Percentiles rank a stretch among this genome's conserved stretches.
These are phyloP conservation scores for Rosa hybrid DNA, from an alignment of 331 rosid species.

Conservation along the genomic window DNA sequence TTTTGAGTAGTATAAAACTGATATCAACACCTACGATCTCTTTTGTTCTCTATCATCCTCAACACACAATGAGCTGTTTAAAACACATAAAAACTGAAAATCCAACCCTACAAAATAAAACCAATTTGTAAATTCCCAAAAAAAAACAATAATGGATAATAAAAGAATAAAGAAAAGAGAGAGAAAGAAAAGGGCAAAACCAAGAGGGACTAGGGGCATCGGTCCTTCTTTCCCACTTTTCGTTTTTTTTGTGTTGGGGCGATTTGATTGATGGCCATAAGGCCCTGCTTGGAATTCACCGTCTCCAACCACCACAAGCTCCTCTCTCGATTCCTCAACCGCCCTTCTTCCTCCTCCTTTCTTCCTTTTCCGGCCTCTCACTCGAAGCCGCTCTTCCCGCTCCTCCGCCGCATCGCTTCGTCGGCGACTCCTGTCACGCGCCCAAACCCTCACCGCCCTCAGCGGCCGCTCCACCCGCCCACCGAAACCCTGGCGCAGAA, in stretches of 20 bases:
- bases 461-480: constrained; percentile 23
- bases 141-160: background rate
- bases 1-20: too few species aligned
- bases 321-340: constrained; percentile 8
- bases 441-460: constrained; percentile 23
- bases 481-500: constrained; percentile 82
- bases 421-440: constrained; percentile 39
- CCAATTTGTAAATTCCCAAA: background rate
- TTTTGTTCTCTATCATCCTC: too few species aligned
- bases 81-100: too few species aligned
- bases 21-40: too few species aligned
- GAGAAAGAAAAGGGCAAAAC: background rate
- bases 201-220: background rate
- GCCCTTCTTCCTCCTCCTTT: constrained; percentile 4
- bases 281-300: constrained; percentile 57
- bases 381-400: constrained; percentile 1
- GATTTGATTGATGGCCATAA: constrained; percentile 71
- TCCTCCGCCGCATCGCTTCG: constrained; percentile 45
- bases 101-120: background rate
- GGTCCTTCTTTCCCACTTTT: constrained; percentile 8
- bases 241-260: constrained; percentile 3
- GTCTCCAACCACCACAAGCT: constrained; percentile 42
- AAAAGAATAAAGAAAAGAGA: background rate
- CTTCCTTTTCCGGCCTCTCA: background rate
- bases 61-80: too few species aligned